Base-by-base conservation (phyloP, 164 flowering plant genomes). In the Malania oleifera region DNA sequence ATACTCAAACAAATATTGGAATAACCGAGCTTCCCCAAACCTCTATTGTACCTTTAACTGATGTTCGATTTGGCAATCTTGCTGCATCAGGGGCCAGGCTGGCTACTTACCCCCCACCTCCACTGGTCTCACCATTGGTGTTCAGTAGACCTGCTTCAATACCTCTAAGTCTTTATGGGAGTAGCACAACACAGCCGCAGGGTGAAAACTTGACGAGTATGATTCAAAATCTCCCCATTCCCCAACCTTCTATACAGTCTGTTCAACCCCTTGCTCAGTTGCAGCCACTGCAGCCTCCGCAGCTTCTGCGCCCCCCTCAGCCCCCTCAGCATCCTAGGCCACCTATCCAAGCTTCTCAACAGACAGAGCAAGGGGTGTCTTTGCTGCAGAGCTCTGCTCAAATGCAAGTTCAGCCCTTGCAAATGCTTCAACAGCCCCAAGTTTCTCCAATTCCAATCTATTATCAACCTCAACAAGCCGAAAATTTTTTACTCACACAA, bases 221-320 rank as follows among this genome's bases (percentile, higher is more conserved):
- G 8, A 45, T 82, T 52, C 89, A 73, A 26, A 70, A 77, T 50
- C 63, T 73, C 28, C 58, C 84, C 20, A 64, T 73, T 29, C 57
- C 82, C 59, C 77, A 74, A 48, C 57, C 79, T 29, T 50, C 86
- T 18, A 37, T 80, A 39, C 82, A 72, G 45, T 64, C 84, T 23
- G 57, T 80, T 54, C 92, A 80, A 63, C 69, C 89, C 35, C 68
- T 71, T 61, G 52, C 69, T 56, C 97, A 81, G 63, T 67, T 84
- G 63, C 96, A 83, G 79, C 92, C 95, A 7, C 68, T 87, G 61
- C 97, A 95, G 72, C 91, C 93, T 13, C 91, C 91, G 17, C 98
- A 83, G 64, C 80, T 78, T 41, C 82, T 80, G 46, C 82, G 83
- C 19, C 89, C 88, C 31, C 80, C 80, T 10, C 91, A 82, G 52